Evolutionary conservation across 2,329 filamentous ascomycete genomes (phyloP).

Genomic region (Leptodontidium sp.): DNA sequence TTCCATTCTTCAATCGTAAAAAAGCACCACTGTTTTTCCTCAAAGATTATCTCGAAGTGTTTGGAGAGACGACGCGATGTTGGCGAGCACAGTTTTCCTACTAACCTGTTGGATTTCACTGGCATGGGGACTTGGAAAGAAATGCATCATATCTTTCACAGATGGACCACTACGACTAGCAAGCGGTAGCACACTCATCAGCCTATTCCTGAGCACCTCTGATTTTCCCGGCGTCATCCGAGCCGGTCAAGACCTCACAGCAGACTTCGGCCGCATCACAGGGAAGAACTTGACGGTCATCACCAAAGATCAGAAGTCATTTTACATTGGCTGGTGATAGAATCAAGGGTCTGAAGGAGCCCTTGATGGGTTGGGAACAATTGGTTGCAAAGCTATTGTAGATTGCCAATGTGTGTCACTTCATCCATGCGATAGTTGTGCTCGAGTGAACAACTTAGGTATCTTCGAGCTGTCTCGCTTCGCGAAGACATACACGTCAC

Average conservation of each 20-base stretch:
- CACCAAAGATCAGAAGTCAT: slow-evolving; percentile 42
- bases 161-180: slow-evolving; percentile 29
- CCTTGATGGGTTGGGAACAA: too few relatives aligned
- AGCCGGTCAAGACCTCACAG: slow-evolving; percentile 59
- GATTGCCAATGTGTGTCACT: too few relatives aligned
- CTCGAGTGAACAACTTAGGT: too few relatives aligned
- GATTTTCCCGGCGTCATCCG: slow-evolving; percentile 31
- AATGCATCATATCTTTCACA: slow-evolving; percentile 27
- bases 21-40: too few relatives aligned
- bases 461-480: too few relatives aligned
- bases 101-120: slow-evolving; percentile 11
- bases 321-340: too few relatives aligned
- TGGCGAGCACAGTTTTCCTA: not conserved
- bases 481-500: too few relatives aligned
- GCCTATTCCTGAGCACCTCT: slow-evolving; percentile 22
- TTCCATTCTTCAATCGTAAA: not conserved
- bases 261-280: slow-evolving; percentile 74
- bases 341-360: too few relatives aligned
- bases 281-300: slow-evolving; percentile 63
- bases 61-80: not conserved
- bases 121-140: slow-evolving; percentile 22
- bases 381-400: too few relatives aligned
- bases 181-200: slow-evolving; percentile 21
- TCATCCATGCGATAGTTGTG: too few relatives aligned
- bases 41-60: not conserved